These are phyloP conservation scores for Colletotrichum tofieldiae DNA, from an alignment of 2,329 filamentous ascomycete species.

Conservation along the genomic window DNA sequence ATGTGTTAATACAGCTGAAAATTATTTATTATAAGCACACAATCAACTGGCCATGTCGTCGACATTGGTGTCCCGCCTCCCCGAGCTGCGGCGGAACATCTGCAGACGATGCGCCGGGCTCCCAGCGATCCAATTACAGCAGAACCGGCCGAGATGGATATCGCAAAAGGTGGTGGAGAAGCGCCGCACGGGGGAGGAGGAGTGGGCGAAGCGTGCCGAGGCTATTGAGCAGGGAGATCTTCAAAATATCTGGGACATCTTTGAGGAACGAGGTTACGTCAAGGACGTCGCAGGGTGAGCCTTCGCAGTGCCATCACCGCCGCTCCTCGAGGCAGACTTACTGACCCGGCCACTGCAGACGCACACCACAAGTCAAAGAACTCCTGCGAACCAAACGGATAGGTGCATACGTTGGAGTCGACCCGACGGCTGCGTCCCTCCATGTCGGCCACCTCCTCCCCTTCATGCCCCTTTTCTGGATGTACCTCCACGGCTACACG, in stretches of 20 bases:
- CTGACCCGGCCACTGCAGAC: conserved; percentile 49
- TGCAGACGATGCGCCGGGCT: conserved; percentile 38
- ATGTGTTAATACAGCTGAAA: neutral
- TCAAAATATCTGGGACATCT: conserved; percentile 72
- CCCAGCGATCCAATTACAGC: conserved; percentile 39
- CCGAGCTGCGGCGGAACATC: conserved; percentile 31
- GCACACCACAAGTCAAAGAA: conserved; percentile 70
- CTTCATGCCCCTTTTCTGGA: conserved; percentile 88
- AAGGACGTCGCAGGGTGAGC: conserved; percentile 81
- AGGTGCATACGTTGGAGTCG: conserved; percentile 85
- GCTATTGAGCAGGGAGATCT: conserved; percentile 65
- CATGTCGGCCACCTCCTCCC: conserved; percentile 87
- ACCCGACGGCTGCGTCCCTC: conserved; percentile 84
- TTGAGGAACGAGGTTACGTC: conserved; percentile 81
- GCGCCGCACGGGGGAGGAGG: conserved; percentile 55
- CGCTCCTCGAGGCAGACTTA: conserved; percentile 5
- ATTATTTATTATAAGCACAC: neutral
- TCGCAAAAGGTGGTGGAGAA: conserved; percentile 62
- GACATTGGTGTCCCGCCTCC: conserved; percentile 37
- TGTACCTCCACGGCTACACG: conserved; percentile 82
- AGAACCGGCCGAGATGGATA: conserved; percentile 54
- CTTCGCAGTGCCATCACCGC: conserved; percentile 11
- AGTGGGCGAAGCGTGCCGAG: conserved; percentile 65
- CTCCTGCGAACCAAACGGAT: conserved; percentile 77
- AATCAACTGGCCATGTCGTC: conserved; percentile 28